A percentile compares a stretch with the other conserved stretches of the same genome.
Evolutionary conservation across 164 flowering plant species (phyloP).

Genomic region (Sextonia rubra): DNA sequence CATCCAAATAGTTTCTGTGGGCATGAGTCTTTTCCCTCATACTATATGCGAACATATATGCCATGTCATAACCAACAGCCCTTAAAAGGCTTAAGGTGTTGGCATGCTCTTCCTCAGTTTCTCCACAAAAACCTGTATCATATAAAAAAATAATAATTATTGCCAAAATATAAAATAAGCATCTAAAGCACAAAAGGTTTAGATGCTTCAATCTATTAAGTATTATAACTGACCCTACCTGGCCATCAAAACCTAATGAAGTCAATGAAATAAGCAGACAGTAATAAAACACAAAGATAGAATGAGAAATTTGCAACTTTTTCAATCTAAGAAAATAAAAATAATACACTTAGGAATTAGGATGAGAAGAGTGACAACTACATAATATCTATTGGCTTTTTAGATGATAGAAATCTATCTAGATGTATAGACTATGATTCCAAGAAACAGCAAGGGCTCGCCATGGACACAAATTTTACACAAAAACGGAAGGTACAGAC

Average conservation of each 20-base stretch:
- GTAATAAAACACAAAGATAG: background rate
- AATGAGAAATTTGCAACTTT: background rate
- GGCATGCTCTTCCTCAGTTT: conserved; percentile 85
- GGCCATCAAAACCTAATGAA: background rate
- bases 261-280: background rate
- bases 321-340: background rate
- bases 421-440: background rate
- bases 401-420: background rate
- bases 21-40: conserved; percentile 99
- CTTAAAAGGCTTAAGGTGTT: conserved; percentile 78
- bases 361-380: too few relatives aligned
- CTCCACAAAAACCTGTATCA: conserved; percentile 88
- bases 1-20: conserved; percentile 76
- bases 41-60: conserved; percentile 99
- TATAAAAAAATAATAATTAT: background rate
- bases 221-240: too few relatives aligned
- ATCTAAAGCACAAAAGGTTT: background rate
- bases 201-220: background rate
- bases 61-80: conserved; percentile 92
- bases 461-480: too few relatives aligned
- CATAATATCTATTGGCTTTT: background rate
- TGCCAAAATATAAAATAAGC: background rate
- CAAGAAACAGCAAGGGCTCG: too few relatives aligned
- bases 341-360: too few relatives aligned
- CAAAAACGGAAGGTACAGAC: too few relatives aligned